phyloP scores from a whole-genome alignment of 1,284 basidiomycete species.

The Sutorius eximius region DNA sequence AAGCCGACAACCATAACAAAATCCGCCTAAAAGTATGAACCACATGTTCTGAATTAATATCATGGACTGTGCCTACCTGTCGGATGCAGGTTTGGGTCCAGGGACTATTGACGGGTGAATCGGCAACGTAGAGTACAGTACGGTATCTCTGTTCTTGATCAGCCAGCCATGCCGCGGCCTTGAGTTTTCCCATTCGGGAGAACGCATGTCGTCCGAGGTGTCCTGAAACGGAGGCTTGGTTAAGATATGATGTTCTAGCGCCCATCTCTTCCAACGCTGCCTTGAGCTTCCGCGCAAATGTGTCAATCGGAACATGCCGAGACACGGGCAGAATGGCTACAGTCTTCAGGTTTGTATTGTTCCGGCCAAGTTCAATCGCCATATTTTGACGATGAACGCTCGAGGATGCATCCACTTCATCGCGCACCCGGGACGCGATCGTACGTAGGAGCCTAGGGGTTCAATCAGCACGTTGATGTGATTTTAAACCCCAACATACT shows the following conservation, averaged over 20 bases:
- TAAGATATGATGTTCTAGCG: slow-evolving; percentile 84
- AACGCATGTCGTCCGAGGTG: slow-evolving; percentile 93
- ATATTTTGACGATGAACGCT: slow-evolving; percentile 46
- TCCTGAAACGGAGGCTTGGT: slow-evolving; percentile 87
- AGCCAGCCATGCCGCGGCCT: slow-evolving; percentile 90
- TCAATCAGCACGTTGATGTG: slow-evolving; percentile 1
- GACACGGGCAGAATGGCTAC: slow-evolving; percentile 84
- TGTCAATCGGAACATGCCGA: slow-evolving; percentile 81
- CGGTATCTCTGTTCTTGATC: slow-evolving; percentile 92
- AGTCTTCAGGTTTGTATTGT: slow-evolving; percentile 92
- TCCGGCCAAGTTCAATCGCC: slow-evolving; percentile 62
- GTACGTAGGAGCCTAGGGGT: slow-evolving; percentile 72
- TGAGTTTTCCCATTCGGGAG: slow-evolving; percentile 91
- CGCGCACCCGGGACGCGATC: slow-evolving; percentile 90
- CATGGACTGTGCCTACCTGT: slow-evolving; percentile 55
- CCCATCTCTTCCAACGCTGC: slow-evolving; percentile 85
- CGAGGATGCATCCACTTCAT: slow-evolving; percentile 70
- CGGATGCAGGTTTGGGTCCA: slow-evolving; percentile 98
- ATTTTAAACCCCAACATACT: slow-evolving; percentile 49
- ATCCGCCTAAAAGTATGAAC: slow-evolving; percentile 68
- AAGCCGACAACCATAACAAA: slow-evolving; percentile 95
- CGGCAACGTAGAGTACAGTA: slow-evolving; percentile 91
- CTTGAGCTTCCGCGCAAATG: slow-evolving; percentile 88
- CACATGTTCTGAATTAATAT: background rate
- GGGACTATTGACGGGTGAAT: slow-evolving; percentile 87